Evolutionary conservation across 306 rosid genomes (phyloP), one percentile per base, ranked within the genome.

Genomic region (Quercus cerris): DNA sequence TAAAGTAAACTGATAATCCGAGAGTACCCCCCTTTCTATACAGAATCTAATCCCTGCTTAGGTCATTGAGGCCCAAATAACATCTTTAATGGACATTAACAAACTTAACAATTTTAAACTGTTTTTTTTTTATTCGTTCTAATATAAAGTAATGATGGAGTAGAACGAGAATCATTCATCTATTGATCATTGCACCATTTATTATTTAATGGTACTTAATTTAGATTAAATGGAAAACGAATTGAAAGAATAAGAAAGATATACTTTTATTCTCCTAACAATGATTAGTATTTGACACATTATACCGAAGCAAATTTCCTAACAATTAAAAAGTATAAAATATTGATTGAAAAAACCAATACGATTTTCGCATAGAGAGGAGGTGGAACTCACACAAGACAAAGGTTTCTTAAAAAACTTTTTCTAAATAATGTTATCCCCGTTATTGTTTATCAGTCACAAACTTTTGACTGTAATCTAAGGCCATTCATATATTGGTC

Each of bases 391-490:
- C 74, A 70, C 74, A 38, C 57, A 44, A 31, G 56, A 70, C 56
- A 70, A 70, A 62, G 61, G 81, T 71, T 71, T 73, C 70, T 56
- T 5, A 70, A 33, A 13, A 10, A 82, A 75, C 55, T 75, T 83
- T 75, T 31, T 51, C 46, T 69, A 58, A 27, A 67, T 35, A 74
- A 74, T 76, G 68, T 30, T 75, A 33, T 44, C 61, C 23, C 41
- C 15, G 15, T 3, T 25, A 46, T 20, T 71, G 35, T 51, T 13
- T 49, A 51, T 22, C 20, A 5, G 3, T 71, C 10, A 12, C 22
- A 67, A n/a, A 11, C 82, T 78, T 83, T 58, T 68, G 68, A 78
- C 72, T 77, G 28, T 59, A 83, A 71, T 74, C 66, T 22, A 78
- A 33, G 54, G 76, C 71, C 30, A 27, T 58, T 12, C 38, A 33